phyloP scores from a whole-genome alignment of 805 yeast species.

The Cyberlindnera saturnus region DNA sequence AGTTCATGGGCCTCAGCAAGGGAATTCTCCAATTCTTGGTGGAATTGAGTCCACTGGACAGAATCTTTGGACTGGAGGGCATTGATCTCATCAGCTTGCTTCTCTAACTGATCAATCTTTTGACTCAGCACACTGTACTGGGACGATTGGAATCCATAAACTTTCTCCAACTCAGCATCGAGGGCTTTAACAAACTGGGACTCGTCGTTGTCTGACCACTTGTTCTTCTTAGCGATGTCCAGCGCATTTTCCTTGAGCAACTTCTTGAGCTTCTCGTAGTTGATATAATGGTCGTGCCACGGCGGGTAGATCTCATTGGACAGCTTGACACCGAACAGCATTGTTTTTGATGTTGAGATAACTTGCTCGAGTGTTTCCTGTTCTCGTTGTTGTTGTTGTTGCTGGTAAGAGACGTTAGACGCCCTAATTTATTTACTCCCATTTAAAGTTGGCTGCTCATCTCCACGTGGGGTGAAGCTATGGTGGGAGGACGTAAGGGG shows the following conservation, averaged over 20 bases:
- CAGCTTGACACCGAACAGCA: slow-evolving; percentile 85
- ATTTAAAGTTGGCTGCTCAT: too few species aligned
- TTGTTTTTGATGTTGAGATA: slow-evolving; percentile 22
- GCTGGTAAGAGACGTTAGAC: too few species aligned
- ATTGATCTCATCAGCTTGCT: slow-evolving; percentile 40
- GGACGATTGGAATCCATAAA: slow-evolving; percentile 61
- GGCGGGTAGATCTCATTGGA: slow-evolving; percentile 80
- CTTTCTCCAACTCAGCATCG: slow-evolving; percentile 70
- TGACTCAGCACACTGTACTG: slow-evolving; percentile 66
- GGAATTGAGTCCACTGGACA: slow-evolving; percentile 58
- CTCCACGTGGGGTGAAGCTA: too few species aligned
- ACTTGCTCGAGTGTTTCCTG: too few species aligned
- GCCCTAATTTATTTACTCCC: too few species aligned
- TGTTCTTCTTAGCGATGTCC: slow-evolving; percentile 22
- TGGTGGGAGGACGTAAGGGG: too few species aligned
- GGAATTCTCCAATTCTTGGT: slow-evolving; percentile 63
- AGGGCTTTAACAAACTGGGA: slow-evolving; percentile 57
- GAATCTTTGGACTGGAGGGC: slow-evolving; percentile 21
- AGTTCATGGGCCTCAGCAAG: slow-evolving; percentile 75
- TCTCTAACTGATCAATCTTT: slow-evolving; percentile 59
- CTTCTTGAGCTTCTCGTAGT: slow-evolving; percentile 60
- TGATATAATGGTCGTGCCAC: slow-evolving; percentile 73
- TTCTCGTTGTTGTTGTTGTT: too few species aligned
- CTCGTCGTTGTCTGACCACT: slow-evolving; percentile 71
- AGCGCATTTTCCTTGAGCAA: slow-evolving; percentile 63